Evolutionary conservation across 2,329 filamentous ascomycete species (phyloP).

Genomic region (Penicillium italicum): DNA sequence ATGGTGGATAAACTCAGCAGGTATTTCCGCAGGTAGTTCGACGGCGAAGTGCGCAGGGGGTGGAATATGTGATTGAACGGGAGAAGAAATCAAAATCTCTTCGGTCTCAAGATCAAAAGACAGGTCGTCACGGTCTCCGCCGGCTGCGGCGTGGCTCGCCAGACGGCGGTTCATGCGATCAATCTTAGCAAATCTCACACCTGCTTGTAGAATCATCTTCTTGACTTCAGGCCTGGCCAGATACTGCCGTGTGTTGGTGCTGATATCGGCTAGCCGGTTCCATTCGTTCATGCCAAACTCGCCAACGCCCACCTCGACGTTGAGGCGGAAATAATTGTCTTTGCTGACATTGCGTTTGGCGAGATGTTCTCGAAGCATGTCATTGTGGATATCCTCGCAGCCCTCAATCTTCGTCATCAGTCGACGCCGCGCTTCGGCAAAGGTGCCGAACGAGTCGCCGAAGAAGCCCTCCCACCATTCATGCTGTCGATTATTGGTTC

Average conservation of each 20-base stretch:
- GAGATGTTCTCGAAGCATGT: constrained; percentile 77
- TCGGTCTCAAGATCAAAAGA: constrained; percentile 31
- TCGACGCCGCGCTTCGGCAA: constrained; percentile 79
- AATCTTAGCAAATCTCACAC: constrained; percentile 79
- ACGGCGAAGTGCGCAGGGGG: constrained; percentile 51
- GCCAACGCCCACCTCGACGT: constrained; percentile 91
- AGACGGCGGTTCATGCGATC: constrained; percentile 69
- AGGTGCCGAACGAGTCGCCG: constrained; percentile 69
- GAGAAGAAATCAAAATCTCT: constrained; percentile 21
- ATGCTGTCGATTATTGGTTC: constrained; percentile 64
- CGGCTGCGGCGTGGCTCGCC: constrained; percentile 48
- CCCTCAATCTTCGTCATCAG: constrained; percentile 92
- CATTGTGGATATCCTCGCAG: constrained; percentile 84
- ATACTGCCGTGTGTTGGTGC: constrained; percentile 83
- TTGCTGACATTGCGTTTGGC: constrained; percentile 72
- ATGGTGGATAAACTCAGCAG: constrained; percentile 46
- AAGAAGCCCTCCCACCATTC: constrained; percentile 92
- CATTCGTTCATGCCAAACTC: constrained; percentile 99
- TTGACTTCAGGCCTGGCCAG: constrained; percentile 71
- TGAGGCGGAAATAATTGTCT: constrained; percentile 93
- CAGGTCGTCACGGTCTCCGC: constrained; percentile 26
- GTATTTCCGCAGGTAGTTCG: constrained; percentile 60
- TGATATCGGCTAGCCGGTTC: constrained; percentile 90
- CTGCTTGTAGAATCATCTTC: constrained; percentile 69
- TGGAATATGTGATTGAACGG: constrained; percentile 29